Evolutionary conservation across 768 basidiomycete species (phyloP).

Genomic region (Lactifluus piperatus): DNA sequence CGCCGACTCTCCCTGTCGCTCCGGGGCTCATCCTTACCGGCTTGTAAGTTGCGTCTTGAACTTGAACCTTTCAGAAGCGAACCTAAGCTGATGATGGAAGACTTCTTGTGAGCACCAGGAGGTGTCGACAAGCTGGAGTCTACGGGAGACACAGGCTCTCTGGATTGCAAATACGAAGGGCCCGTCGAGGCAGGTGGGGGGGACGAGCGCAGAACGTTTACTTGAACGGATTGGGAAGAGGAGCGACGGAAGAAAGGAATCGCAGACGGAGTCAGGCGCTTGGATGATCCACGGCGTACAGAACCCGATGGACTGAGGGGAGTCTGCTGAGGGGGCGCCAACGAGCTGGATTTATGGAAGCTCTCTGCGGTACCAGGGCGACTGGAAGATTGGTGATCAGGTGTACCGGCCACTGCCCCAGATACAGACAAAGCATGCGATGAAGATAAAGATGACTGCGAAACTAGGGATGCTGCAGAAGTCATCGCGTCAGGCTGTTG

Average conservation of each 20-base stretch:
- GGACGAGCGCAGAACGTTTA: constrained; percentile 31
- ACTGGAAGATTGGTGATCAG: constrained; percentile 51
- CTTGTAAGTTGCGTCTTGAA: constrained; percentile 72
- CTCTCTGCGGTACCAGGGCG: constrained; percentile 73
- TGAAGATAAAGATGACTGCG: constrained; percentile 67
- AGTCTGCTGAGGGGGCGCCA: constrained; percentile 44
- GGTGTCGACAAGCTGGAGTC: constrained; percentile 45
- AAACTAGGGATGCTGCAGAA: constrained; percentile 68
- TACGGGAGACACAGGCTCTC: constrained; percentile 41
- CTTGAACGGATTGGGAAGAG: constrained; percentile 79
- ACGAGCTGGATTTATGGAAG: constrained; percentile 51
- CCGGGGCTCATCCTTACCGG: constrained; percentile 35
- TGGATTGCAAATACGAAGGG: constrained; percentile 35
- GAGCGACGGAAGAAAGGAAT: constrained; percentile 93
- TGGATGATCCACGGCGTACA: constrained; percentile 58
- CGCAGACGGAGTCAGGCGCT: constrained; percentile 82
- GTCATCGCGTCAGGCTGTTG: constrained; percentile 66
- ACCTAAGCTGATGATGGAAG: constrained; percentile 73
- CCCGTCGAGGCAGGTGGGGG: constrained; percentile 40
- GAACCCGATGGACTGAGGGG: constrained; percentile 71
- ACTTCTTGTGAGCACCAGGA: constrained; percentile 61
- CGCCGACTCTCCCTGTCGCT: constrained; percentile 49
- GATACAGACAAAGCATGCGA: constrained; percentile 36
- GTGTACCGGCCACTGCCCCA: constrained; percentile 46
- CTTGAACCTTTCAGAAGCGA: constrained; percentile 78